These are phyloP conservation scores for Pichia deserticola DNA, from an alignment of 805 yeast genomes.

Conservation along the genomic window DNA sequence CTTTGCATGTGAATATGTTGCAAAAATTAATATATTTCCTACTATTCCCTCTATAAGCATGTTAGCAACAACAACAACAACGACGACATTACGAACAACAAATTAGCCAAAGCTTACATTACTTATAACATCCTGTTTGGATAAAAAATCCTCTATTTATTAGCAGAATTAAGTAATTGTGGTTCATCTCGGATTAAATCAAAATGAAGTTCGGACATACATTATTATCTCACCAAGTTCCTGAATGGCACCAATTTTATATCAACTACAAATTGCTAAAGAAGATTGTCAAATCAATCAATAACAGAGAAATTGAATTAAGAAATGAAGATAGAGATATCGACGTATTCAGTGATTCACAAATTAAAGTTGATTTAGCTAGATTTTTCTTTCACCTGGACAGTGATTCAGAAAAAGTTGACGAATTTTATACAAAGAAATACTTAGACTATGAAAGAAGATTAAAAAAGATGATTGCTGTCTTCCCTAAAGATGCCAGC, in stretches of 20 bases:
- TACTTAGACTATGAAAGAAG: conserved; percentile 69
- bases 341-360: conserved; percentile 34
- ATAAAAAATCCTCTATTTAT: too few relatives aligned
- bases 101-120: too few relatives aligned
- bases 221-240: conserved; percentile 76
- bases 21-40: too few relatives aligned
- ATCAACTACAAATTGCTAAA: conserved; percentile 82
- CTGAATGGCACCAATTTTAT: conserved; percentile 83
- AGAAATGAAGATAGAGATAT: conserved; percentile 16
- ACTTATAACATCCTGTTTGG: too few relatives aligned
- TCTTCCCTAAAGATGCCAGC: conserved; percentile 20
- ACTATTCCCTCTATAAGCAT: too few relatives aligned
- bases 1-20: too few relatives aligned
- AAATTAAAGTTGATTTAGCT: conserved; percentile 42
- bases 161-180: neutral
- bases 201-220: conserved; percentile 78
- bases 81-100: too few relatives aligned
- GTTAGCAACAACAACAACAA: too few relatives aligned
- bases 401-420: conserved; percentile 74
- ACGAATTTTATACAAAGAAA: conserved; percentile 67
- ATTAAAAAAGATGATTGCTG: conserved; percentile 39
- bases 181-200: neutral
- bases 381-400: conserved; percentile 74
- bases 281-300: conserved; percentile 65
- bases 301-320: conserved; percentile 33